phyloP scores from a whole-genome alignment of 495 filamentous ascomycete species.

The Cetradonia linearis region DNA sequence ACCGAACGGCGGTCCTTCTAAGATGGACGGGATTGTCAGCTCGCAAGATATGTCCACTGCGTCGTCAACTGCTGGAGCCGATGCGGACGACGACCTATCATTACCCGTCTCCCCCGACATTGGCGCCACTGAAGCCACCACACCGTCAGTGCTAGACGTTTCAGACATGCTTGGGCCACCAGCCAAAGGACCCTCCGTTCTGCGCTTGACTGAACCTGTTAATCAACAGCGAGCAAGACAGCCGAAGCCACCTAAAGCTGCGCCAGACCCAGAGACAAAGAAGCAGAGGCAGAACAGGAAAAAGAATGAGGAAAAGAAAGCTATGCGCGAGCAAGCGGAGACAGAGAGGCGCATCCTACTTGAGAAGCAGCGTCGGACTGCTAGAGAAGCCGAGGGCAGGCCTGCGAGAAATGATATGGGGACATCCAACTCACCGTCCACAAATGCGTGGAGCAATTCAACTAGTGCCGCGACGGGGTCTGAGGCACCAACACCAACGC shows the following conservation, averaged over 20 bases:
- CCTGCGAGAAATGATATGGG: conserved; percentile 61
- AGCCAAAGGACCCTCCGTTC: conserved; percentile 56
- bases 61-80: conserved; percentile 66
- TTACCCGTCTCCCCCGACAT: conserved; percentile 51
- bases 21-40: conserved; percentile 37
- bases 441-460: conserved; percentile 51
- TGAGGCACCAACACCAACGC: conserved; percentile 26
- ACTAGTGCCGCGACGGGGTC: conserved; percentile 29
- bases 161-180: conserved; percentile 80
- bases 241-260: conserved; percentile 53
- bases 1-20: conserved; percentile 16
- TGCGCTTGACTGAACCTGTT: conserved; percentile 58
- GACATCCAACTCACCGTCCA: conserved; percentile 43
- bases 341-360: conserved; percentile 56
- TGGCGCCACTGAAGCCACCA: conserved; percentile 35
- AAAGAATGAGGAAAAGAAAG: conserved; percentile 68
- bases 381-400: conserved; percentile 68
- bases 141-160: conserved; percentile 47
- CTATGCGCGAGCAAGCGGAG: conserved; percentile 61
- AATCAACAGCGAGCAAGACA: conserved; percentile 39
- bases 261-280: conserved; percentile 62
- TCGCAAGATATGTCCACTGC: conserved; percentile 37
- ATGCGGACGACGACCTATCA: conserved; percentile 76
- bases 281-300: conserved; percentile 80
- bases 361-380: conserved; percentile 71